phyloP scores from a whole-genome alignment of 78 protist species.

The Dictyostelium purpureum region DNA sequence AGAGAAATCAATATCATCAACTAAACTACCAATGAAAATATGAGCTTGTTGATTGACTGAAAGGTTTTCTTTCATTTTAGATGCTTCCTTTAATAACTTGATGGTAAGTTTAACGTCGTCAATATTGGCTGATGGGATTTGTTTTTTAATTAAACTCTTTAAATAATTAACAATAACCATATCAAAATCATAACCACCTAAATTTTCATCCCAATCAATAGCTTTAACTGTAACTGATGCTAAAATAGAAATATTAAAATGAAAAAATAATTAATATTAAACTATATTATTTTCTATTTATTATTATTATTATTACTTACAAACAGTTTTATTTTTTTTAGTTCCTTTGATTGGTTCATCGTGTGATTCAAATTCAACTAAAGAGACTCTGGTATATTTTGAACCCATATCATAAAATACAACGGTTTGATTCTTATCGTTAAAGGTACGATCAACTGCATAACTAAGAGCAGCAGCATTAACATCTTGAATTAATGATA shows the following conservation, averaged over 20 bases:
- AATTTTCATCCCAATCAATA: constrained; percentile 60
- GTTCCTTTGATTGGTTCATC: constrained; percentile 10
- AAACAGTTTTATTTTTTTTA: constrained; percentile 29
- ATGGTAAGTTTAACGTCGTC: constrained; percentile 47
- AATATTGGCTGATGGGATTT: neutral
- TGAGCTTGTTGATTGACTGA: constrained; percentile 87
- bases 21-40: constrained; percentile 63
- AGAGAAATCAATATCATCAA: constrained; percentile 80
- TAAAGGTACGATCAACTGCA: constrained; percentile 54
- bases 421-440: constrained; percentile 32
- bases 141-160: constrained; percentile 13
- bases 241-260: neutral
- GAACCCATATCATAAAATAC: constrained; percentile 89
- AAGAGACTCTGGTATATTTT: constrained; percentile 42
- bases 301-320: constrained; percentile 20
- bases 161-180: constrained; percentile 76
- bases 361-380: constrained; percentile 29
- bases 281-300: neutral
- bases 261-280: neutral
- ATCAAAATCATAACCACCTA: constrained; percentile 87
- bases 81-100: constrained; percentile 84
- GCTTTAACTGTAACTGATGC: constrained; percentile 42
- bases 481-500: constrained; percentile 47
- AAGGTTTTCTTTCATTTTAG: constrained; percentile 83
- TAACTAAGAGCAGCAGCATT: constrained; percentile 65